Evolutionary conservation across 1,284 basidiomycete genomes (phyloP).

Genomic region (Cutaneotrichosporon sp.): DNA sequence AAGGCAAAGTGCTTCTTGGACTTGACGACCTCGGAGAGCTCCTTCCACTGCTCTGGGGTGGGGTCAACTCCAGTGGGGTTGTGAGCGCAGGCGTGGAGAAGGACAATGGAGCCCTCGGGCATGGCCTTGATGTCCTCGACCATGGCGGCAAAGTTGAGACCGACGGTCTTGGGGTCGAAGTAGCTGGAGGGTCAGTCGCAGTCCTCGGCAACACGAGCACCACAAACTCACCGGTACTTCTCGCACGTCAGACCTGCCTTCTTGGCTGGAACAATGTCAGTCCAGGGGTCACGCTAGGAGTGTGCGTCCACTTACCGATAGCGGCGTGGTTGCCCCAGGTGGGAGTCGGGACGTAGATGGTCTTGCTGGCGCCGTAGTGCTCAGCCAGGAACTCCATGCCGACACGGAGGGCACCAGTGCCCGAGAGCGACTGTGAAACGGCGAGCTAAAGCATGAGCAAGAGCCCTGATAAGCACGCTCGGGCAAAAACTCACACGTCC

Average conservation of each 20-base stretch:
- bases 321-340: conserved; percentile 96
- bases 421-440: conserved; percentile 92
- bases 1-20: conserved; percentile 55
- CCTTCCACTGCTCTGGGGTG: conserved; percentile 85
- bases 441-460: conserved; percentile 60
- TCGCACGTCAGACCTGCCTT: conserved; percentile 84
- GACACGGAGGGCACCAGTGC: conserved; percentile 94
- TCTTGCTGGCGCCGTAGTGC: conserved; percentile 81
- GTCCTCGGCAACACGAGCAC: no score
- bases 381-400: conserved; percentile 83
- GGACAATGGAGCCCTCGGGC: conserved; percentile 52
- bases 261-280: conserved; percentile 12
- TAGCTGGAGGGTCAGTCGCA: conserved; percentile 51
- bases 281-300: background rate
- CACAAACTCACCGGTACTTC: conserved; percentile 59
- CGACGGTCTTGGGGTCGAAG: conserved; percentile 90
- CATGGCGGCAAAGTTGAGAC: conserved; percentile 85
- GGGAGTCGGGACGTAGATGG: conserved; percentile 86
- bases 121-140: conserved; percentile 70
- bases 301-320: conserved; percentile 60
- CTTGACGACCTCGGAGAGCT: conserved; percentile 80
- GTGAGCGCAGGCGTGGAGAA: conserved; percentile 58
- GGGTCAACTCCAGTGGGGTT: conserved; percentile 98
- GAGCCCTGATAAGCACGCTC: background rate
- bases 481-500: conserved; percentile 60